These are phyloP conservation scores for Chaetomium cochliodes DNA, from an alignment of 495 filamentous ascomycete species.

Conservation along the genomic window DNA sequence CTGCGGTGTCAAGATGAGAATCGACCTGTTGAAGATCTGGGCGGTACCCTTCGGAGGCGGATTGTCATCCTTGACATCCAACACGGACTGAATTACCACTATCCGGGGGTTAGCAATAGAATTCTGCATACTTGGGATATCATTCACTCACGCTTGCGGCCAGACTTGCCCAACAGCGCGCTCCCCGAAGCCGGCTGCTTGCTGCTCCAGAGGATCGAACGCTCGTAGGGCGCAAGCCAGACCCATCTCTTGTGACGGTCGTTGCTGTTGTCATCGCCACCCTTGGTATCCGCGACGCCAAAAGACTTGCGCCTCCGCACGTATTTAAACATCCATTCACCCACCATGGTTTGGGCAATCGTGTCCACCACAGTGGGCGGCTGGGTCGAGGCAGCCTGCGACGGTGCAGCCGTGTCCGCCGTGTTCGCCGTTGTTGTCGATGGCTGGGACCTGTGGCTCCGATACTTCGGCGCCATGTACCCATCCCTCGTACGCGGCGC, in stretches of 20 bases:
- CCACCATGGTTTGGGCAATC: constrained; percentile 97
- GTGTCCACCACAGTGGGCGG: constrained; percentile 89
- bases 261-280: constrained; percentile 57
- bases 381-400: constrained; percentile 61
- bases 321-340: constrained; percentile 99
- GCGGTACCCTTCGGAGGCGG: constrained; percentile 71
- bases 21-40: constrained; percentile 82
- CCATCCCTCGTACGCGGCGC: constrained; percentile 51
- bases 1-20: constrained; percentile 89
- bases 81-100: constrained; percentile 94
- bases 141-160: constrained; percentile 78
- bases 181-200: constrained; percentile 88
- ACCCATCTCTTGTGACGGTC: constrained; percentile 95
- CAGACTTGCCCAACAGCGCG: constrained; percentile 90
- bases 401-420: constrained; percentile 48
- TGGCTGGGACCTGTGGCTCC: constrained; percentile 50
- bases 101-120: constrained; percentile 28
- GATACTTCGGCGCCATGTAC: constrained; percentile 38
- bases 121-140: neutral
- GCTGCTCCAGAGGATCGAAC: constrained; percentile 96
- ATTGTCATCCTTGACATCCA: constrained; percentile 95
- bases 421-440: constrained; percentile 58
- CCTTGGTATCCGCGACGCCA: constrained; percentile 66
- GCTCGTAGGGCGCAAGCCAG: constrained; percentile 94
- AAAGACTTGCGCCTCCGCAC: constrained; percentile 91